Percentiles rank a stretch among this genome's conserved stretches.
Conservation (phyloP, 2,329 filamentous ascomycete species). For the Chaetomium sp. region DNA sequence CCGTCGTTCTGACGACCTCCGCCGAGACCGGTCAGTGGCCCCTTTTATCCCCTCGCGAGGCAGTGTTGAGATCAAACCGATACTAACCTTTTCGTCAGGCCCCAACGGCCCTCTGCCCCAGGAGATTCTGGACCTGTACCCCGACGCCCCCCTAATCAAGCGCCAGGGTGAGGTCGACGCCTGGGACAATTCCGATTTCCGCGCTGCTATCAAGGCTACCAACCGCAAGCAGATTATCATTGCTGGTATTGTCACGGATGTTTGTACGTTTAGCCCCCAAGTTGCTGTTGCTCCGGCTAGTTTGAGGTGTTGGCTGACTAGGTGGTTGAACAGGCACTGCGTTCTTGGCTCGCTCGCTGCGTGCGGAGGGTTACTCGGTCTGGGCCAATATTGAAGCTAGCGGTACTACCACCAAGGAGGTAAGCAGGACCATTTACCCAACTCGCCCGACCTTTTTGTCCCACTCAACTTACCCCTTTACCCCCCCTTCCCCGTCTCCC, state of each 20-base stretch:
- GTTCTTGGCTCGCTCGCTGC: constrained; percentile 66
- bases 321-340: constrained; percentile 41
- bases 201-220: constrained; percentile 56
- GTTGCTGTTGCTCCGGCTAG: neutral
- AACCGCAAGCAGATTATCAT: constrained; percentile 65
- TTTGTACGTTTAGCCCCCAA: constrained; percentile 40
- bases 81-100: constrained; percentile 32
- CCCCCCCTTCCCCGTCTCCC: neutral
- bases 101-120: constrained; percentile 66
- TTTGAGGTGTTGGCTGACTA: too few species aligned
- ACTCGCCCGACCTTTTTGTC: neutral
- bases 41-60: neutral
- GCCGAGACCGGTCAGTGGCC: constrained; percentile 44
- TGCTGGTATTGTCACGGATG: constrained; percentile 66
- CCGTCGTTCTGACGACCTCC: constrained; percentile 64
- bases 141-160: constrained; percentile 57
- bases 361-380: constrained; percentile 64
- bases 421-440: neutral
- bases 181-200: constrained; percentile 68
- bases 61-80: too few species aligned
- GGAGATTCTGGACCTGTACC: constrained; percentile 63
- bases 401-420: constrained; percentile 50
- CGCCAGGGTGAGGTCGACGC: constrained; percentile 69
- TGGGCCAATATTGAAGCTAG: constrained; percentile 67
- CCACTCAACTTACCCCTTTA: neutral